These are phyloP conservation scores for Aspergillus sp. DNA, from an alignment of 2,329 filamentous ascomycete genomes.

Conservation along the genomic window DNA sequence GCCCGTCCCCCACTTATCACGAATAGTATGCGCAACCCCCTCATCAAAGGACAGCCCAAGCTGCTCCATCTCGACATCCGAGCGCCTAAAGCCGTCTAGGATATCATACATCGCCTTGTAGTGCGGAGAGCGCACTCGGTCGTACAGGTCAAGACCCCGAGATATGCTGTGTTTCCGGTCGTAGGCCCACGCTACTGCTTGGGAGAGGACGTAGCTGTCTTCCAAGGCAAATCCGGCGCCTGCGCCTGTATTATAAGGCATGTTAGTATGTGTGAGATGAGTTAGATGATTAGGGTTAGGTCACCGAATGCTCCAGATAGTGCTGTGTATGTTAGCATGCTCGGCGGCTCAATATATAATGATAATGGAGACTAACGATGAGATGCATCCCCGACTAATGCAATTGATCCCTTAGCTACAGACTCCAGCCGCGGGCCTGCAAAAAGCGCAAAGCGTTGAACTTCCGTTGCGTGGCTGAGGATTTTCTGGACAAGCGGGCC, in stretches of 20 bases:
- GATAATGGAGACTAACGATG: constrained; percentile 7
- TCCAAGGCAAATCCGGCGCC: constrained; percentile 16
- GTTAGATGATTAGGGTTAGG: too few relatives aligned
- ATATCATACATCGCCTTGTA: constrained; percentile 15
- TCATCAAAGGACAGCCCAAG: constrained; percentile 7
- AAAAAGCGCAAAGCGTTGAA: constrained; percentile 15
- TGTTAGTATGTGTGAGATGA: too few relatives aligned
- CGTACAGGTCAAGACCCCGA: constrained; percentile 7
- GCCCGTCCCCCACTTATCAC: constrained; percentile 8
- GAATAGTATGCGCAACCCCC: not conserved
- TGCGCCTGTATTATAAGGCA: not conserved
- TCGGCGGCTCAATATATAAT: too few relatives aligned
- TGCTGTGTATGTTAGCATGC: not conserved
- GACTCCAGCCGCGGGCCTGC: constrained; percentile 8
- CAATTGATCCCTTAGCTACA: constrained; percentile 5
- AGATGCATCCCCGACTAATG: constrained; percentile 16
- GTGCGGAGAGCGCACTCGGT: constrained; percentile 10
- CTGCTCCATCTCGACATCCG: not conserved
- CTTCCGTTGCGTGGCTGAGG: constrained; percentile 7
- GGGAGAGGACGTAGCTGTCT: constrained; percentile 14
- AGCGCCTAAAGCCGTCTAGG: constrained; percentile 3
- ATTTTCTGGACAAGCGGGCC: constrained; percentile 1
- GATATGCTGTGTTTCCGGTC: not conserved
- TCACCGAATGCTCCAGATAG: constrained; percentile 16
- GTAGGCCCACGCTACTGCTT: constrained; percentile 9